phyloP scores from a whole-genome alignment of 257 asterid species.

The Oldenlandia corymbosa region DNA sequence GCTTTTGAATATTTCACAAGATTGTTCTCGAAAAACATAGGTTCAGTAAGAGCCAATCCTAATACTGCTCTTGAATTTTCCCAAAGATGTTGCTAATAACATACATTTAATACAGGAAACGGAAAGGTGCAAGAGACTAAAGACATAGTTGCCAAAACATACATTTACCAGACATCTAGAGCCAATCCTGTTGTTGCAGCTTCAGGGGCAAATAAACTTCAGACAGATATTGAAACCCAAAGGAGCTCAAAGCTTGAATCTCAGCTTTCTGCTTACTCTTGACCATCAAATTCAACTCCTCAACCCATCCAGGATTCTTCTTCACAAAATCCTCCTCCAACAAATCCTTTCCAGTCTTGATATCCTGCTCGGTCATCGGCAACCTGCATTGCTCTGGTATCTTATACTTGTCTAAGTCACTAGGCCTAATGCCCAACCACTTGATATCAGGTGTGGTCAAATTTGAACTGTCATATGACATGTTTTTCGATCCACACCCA shows the following conservation, averaged over 20 bases:
- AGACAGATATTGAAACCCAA: slow-evolving; percentile 84
- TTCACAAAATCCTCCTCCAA: slow-evolving; percentile 94
- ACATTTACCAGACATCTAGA: too few relatives aligned
- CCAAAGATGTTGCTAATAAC: too few relatives aligned
- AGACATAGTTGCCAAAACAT: too few relatives aligned
- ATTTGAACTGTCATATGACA: slow-evolving; percentile 87
- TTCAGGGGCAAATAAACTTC: slow-evolving; percentile 88
- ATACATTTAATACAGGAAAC: not conserved
- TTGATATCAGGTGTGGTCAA: slow-evolving; percentile 84
- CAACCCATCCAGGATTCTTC: slow-evolving; percentile 93
- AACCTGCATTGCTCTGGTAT: slow-evolving; percentile 82
- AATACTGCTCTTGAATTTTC: not conserved
- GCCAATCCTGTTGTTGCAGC: slow-evolving; percentile 90
- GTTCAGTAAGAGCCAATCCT: too few relatives aligned
- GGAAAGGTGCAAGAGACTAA: too few relatives aligned
- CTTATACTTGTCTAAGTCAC: slow-evolving; percentile 77
- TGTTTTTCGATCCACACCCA: slow-evolving; percentile 85
- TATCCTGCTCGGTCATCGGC: slow-evolving; percentile 90
- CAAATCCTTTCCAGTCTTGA: slow-evolving; percentile 81
- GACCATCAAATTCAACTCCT: slow-evolving; percentile 85
- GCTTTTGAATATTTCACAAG: too few relatives aligned
- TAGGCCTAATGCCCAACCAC: slow-evolving; percentile 83
- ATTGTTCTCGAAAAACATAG: too few relatives aligned
- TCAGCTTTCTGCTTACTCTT: slow-evolving; percentile 92
- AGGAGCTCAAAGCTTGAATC: slow-evolving; percentile 86